Base-by-base conservation (phyloP, 306 rosid genomes). In the Trifolium fragiferum region DNA sequence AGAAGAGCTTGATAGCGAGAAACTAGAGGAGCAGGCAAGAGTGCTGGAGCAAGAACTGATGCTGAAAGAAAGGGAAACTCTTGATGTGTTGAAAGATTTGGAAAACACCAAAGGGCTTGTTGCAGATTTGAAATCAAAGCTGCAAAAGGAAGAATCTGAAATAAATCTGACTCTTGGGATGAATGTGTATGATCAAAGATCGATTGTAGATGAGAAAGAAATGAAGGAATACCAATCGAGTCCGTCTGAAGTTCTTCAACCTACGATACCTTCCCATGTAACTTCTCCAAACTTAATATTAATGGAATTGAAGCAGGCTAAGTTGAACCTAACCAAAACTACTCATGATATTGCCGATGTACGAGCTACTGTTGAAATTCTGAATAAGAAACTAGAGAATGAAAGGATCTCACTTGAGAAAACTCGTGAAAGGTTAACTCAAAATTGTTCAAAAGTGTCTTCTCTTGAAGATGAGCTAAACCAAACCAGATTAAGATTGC, bases 261-360 rank as follows among this genome's bases (percentile, higher is more conserved):
- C 78, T 58, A 49, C 66, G 1, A 35, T 59, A 38, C 57, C 79
- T 12, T 49, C 11, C 64, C 35, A 71, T 73, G 66, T 79, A 16
- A 77, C 82, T 74, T 1, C 63, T 30, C 81, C 87, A 1, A 68
- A 58, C 15, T 67, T 30, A 57, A 80, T 69, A 83, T 80, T 92
- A 37, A 78, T 82, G 96, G 96, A 92, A 77, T 55, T 94, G 89
- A 88, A 89, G 72, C 96, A 92, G 82, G 98, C 99, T 3, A 94
- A 92, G 81, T 49, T 92, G 85, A 92, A 94, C 71, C 87, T 94
- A 49, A 84, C 84, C 59, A 83, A 86, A 77, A 94, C 92, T 12
- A 89, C 96, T 38, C 77, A 59, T 76, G 90, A 90, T 81, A 82
- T 94, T 33, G 90, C 98, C 67, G 96, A 84, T 3, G 83, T 89